Percentiles rank a stretch among this genome's conserved stretches.
Evolutionary conservation across 306 rosid genomes (phyloP).

Genomic region (Rosa lucieae): DNA sequence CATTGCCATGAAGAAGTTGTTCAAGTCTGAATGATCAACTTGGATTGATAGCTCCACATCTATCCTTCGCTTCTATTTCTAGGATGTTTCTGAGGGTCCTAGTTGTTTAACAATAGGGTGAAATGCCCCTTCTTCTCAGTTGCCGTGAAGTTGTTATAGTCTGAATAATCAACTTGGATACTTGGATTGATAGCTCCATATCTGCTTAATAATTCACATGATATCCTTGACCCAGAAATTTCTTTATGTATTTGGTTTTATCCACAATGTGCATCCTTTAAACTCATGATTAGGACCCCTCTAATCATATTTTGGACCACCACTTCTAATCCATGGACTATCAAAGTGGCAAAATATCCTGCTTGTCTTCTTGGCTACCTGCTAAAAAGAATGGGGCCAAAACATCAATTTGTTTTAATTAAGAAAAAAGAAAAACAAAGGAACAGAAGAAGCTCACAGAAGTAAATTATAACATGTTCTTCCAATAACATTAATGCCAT

Average conservation of each 20-base stretch:
- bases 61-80: too few relatives aligned
- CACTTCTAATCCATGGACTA: conserved; percentile 1
- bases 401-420: not conserved
- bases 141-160: not conserved
- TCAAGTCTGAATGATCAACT: too few relatives aligned
- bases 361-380: not conserved
- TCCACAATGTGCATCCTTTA: not conserved
- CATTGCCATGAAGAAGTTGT: too few relatives aligned
- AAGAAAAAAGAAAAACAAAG: not conserved
- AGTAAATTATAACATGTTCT: not conserved
- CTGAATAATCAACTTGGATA: not conserved
- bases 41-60: too few relatives aligned
- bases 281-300: not conserved
- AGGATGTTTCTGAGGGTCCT: too few relatives aligned
- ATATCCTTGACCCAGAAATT: not conserved
- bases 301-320: conserved; percentile 16
- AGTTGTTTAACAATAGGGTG: not conserved
- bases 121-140: not conserved
- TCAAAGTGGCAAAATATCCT: not conserved
- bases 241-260: not conserved
- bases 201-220: not conserved
- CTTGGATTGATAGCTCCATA: not conserved
- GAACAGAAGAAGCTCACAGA: not conserved
- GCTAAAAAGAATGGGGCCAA: not conserved
- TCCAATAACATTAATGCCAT: conserved; percentile 23